Percentiles rank a stretch among this genome's conserved stretches.
Evolutionary conservation across 2,329 filamentous ascomycete species (phyloP).

Genomic region (Thermoascus crustaceus): DNA sequence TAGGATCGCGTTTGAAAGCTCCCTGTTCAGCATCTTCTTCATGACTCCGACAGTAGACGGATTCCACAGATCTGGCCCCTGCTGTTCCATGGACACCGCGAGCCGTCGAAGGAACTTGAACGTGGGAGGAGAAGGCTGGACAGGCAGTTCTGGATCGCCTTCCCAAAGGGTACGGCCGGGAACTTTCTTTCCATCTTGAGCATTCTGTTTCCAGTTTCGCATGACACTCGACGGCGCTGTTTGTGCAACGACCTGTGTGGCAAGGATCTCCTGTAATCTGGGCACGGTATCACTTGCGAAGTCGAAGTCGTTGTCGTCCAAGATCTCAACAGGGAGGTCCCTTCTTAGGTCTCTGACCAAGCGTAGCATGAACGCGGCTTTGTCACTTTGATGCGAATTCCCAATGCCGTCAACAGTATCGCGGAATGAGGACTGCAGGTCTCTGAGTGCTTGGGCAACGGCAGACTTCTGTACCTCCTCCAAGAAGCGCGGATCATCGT

Average conservation of each 20-base stretch:
- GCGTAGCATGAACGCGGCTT: slow-evolving; percentile 57
- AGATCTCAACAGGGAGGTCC: slow-evolving; percentile 49
- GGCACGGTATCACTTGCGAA: slow-evolving; percentile 58
- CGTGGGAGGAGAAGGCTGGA: slow-evolving; percentile 65
- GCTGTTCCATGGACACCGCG: slow-evolving; percentile 57
- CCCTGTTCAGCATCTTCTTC: slow-evolving; percentile 49
- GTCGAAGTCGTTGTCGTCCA: slow-evolving; percentile 20
- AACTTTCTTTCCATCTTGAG: slow-evolving; percentile 41
- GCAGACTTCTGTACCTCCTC: slow-evolving; percentile 51
- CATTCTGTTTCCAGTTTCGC: slow-evolving; percentile 37
- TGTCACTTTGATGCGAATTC: slow-evolving; percentile 40
- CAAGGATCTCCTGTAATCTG: slow-evolving; percentile 56
- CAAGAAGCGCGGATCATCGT: slow-evolving; percentile 60
- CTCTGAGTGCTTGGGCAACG: slow-evolving; percentile 49
- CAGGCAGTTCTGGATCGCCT: slow-evolving; percentile 63
- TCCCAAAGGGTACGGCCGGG: slow-evolving; percentile 70
- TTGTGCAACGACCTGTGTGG: slow-evolving; percentile 41
- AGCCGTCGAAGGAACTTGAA: slow-evolving; percentile 65
- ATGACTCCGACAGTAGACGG: slow-evolving; percentile 54
- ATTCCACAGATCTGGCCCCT: slow-evolving; percentile 77
- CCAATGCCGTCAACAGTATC: slow-evolving; percentile 43
- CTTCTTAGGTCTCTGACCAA: slow-evolving; percentile 65
- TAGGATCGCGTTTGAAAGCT: slow-evolving; percentile 33
- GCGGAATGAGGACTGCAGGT: slow-evolving; percentile 41
- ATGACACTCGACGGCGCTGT: slow-evolving; percentile 37